Percentiles rank a stretch among this genome's conserved stretches.
Evolutionary conservation across 352 stramenopile genomes (phyloP).

Genomic region (Phytophthora brassicae): DNA sequence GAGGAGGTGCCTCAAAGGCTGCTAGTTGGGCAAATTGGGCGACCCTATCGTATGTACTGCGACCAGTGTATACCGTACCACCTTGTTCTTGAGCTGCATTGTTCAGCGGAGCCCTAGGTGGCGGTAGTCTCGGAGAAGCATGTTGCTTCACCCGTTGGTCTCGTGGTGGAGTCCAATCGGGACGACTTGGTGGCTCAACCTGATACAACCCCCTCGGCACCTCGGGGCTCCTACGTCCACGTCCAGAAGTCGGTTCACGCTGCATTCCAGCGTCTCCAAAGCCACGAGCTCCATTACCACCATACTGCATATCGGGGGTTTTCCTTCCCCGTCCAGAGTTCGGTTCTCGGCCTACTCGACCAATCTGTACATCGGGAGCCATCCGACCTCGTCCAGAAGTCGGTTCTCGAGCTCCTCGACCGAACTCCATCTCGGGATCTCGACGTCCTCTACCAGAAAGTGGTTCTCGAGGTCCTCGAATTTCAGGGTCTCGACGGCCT

Average conservation of each 20-base stretch:
- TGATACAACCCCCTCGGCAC: slow-evolving; percentile 1
- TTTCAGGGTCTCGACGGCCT: background rate
- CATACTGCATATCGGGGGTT: slow-evolving; percentile 2
- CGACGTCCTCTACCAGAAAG: background rate
- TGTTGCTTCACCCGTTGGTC: slow-evolving; percentile 16
- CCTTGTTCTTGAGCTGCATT: slow-evolving; percentile 8
- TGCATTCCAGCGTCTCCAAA: background rate
- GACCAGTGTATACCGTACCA: slow-evolving; percentile 33
- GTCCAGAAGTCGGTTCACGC: slow-evolving; percentile 22
- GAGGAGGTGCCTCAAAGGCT: slow-evolving; percentile 31
- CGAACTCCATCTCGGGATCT: slow-evolving; percentile 12
- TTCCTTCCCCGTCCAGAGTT: slow-evolving; percentile 12
- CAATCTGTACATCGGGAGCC: background rate
- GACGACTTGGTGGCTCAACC: slow-evolving; percentile 10
- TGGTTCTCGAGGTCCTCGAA: no score
- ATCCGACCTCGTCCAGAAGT: slow-evolving; percentile 3
- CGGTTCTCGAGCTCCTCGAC: slow-evolving; percentile 7
- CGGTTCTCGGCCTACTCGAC: slow-evolving; percentile 9
- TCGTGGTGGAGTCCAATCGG: background rate
- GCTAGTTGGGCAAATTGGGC: slow-evolving; percentile 34
- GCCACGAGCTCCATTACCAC: no score
- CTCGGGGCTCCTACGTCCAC: slow-evolving; percentile 10
- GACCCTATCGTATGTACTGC: slow-evolving; percentile 27
- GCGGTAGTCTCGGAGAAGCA: slow-evolving; percentile 7
- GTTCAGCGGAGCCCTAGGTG: slow-evolving; percentile 12